A percentile compares a stretch with the other conserved stretches of the same genome.
Conservation (phyloP, 108 stramenopile genomes). For the Aurantiochytrium sp. region DNA sequence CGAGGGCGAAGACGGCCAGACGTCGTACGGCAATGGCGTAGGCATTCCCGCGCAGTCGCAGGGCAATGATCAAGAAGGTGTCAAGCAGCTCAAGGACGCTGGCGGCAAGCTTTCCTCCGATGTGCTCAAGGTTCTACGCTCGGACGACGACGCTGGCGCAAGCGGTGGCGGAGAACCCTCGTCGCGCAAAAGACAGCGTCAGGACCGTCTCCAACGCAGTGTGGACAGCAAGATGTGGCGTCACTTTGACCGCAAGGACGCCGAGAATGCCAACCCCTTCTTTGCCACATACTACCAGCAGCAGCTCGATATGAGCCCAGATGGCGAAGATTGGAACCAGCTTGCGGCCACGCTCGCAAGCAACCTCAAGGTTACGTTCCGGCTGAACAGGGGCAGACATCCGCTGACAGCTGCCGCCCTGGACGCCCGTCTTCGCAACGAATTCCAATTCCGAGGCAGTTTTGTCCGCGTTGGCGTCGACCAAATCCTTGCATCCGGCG, state of each 20-base stretch:
- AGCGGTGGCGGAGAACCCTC: too few relatives aligned
- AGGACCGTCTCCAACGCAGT: background rate
- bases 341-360: background rate
- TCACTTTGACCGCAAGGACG: background rate
- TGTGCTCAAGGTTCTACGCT: background rate
- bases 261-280: background rate
- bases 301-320: background rate
- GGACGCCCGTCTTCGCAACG: background rate
- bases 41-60: too few relatives aligned
- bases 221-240: slow-evolving; percentile 6
- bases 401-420: background rate
- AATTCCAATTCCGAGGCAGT: background rate
- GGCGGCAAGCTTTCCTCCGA: background rate
- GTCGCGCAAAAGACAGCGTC: background rate
- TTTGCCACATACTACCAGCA: background rate
- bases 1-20: too few relatives aligned
- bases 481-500: background rate
- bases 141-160: too few relatives aligned
- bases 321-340: background rate
- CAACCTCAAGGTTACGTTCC: background rate
- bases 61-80: background rate
- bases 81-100: background rate
- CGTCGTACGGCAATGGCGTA: too few relatives aligned
- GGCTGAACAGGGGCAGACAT: background rate
- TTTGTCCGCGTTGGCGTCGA: slow-evolving; percentile 8